Evolutionary conservation across 805 yeast species (phyloP).

Genomic region (Starmerella potacharoeniae): DNA sequence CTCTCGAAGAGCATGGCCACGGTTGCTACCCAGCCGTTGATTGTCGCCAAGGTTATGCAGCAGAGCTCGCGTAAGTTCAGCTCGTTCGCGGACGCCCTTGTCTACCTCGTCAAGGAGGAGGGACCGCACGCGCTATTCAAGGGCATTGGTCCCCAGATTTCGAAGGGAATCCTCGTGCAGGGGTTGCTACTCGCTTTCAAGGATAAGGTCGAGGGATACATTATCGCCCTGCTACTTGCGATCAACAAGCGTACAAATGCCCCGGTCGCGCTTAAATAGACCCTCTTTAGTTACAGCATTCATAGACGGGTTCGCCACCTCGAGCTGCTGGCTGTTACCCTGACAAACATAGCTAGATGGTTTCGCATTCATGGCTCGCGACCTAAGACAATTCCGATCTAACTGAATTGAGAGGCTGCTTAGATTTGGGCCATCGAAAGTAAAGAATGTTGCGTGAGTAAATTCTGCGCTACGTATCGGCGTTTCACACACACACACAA

Average conservation of each 20-base stretch:
- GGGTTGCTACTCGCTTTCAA: conserved; percentile 74
- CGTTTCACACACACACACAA: too few relatives aligned
- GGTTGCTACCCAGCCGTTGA: conserved; percentile 68
- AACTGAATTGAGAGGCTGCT: too few relatives aligned
- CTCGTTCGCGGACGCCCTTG: conserved; percentile 52
- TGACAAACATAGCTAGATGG: too few relatives aligned
- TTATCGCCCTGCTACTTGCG: conserved; percentile 20
- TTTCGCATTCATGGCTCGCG: too few relatives aligned
- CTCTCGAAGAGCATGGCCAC: conserved; percentile 73
- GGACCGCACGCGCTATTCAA: conserved; percentile 59
- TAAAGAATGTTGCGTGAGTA: too few relatives aligned
- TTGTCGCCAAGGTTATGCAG: conserved; percentile 71
- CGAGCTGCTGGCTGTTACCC: too few relatives aligned
- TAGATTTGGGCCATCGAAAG: too few relatives aligned
- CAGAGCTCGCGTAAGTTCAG: conserved; percentile 40
- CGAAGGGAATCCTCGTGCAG: conserved; percentile 74
- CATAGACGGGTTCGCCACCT: too few relatives aligned
- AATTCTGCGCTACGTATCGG: too few relatives aligned
- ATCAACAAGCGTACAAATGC: conserved; percentile 1
- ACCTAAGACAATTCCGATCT: too few relatives aligned
- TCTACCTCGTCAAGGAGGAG: conserved; percentile 50
- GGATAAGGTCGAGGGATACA: conserved; percentile 42
- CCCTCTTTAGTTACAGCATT: too few relatives aligned
- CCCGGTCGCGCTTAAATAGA: neutral
- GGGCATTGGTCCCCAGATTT: conserved; percentile 68